Evolutionary conservation across 192 early-diverging fungal species (phyloP).

Genomic region (Backusella australiensis): DNA sequence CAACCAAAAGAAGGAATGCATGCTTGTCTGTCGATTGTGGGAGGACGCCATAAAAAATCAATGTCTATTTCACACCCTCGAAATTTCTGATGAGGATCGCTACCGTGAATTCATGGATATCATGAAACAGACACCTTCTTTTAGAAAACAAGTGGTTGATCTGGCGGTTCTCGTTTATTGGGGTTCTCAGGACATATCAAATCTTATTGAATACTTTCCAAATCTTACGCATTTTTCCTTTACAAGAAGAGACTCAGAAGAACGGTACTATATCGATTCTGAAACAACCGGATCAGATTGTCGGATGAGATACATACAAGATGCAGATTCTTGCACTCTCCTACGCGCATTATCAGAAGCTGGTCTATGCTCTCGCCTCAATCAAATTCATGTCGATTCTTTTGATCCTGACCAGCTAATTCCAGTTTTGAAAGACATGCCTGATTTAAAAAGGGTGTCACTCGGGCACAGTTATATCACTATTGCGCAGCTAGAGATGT

Average conservation of each 20-base stretch:
- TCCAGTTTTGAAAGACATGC: background rate
- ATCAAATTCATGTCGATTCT: background rate
- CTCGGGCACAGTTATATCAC: background rate
- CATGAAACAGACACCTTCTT: background rate
- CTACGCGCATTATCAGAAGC: background rate
- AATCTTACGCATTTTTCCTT: background rate
- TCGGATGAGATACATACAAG: background rate
- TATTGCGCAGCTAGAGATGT: background rate
- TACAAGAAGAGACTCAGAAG: background rate
- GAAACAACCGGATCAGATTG: background rate
- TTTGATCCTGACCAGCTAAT: background rate
- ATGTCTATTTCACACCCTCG: background rate
- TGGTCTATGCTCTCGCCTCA: background rate
- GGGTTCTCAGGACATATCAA: background rate
- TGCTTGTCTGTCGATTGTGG: background rate
- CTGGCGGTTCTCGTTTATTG: background rate
- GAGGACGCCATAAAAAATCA: background rate
- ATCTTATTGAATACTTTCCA: background rate
- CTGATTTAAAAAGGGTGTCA: background rate
- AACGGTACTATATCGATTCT: background rate
- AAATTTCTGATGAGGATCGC: background rate
- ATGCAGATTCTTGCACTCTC: background rate
- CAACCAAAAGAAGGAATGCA: background rate
- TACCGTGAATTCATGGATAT: background rate
- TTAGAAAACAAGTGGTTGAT: background rate